Base-by-base conservation (phyloP, 306 rosid genomes). In the Albizia julibrissin region DNA sequence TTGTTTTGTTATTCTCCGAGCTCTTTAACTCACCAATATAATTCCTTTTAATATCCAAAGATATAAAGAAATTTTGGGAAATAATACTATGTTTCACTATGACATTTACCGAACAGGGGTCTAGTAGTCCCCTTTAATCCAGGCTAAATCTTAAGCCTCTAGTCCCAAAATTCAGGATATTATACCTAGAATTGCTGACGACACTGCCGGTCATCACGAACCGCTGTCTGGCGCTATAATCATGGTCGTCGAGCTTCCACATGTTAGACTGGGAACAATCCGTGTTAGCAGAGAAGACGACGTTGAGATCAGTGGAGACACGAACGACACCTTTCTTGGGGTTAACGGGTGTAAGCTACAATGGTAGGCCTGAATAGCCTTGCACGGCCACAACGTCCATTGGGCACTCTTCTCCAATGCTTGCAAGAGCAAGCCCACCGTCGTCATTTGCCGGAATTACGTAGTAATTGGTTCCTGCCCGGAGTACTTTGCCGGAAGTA, bases 151-250 rank as follows among this genome's bases (percentile, higher is more conserved):
- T n/a, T n/a, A n/a, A n/a, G n/a, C n/a, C n/a, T n/a, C n/a, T n/a
- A n/a, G n/a, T n/a, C n/a, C n/a, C n/a, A n/a, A n/a, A n/a, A n/a
- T n/a, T n/a, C n/a, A n/a, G n/a, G n/a, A n/a, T n/a, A n/a, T n/a
- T n/a, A n/a, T n/a, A n/a, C n/a, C n/a, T n/a, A n/a, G 87, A 90
- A 66, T 84, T 72, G 6, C 92, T 92, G 0, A 77, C 67, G 42
- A 78, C 82, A 0, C 89, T 89, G 1, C 87, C 85, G 0, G 76
- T 84, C 0, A 72, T 80, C 72, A 89, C 80, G 27, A 80, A 86
- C 83, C 84, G 31, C 19, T 79, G 82, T 1, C 78, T 67, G 1
- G 21, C 58, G 5, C 34, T 6, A 8, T 40, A 76, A 47, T 84
- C 81, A 44, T 58, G 73, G 6, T 24, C 1, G 9, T 77, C 90